phyloP scores from a whole-genome alignment of 208 protist species.

The Crithidia mellificae region DNA sequence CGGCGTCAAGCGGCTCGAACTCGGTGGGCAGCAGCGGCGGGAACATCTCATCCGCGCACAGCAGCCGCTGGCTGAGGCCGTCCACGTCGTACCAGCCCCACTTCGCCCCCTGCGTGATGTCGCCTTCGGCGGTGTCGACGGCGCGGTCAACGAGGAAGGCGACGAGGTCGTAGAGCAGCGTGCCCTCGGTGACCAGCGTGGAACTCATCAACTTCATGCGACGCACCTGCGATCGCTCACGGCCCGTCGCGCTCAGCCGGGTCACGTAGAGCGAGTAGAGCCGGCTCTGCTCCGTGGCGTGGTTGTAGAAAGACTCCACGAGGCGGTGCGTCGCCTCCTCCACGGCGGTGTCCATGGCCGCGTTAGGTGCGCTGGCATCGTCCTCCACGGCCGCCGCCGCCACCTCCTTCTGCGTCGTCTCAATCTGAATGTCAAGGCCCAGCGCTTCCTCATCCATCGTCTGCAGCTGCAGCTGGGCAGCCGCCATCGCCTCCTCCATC shows the following conservation, averaged over 20 bases:
- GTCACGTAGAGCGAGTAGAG: constrained; percentile 69
- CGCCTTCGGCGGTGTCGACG: constrained; percentile 71
- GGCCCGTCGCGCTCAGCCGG: constrained; percentile 57
- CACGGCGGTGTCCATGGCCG: constrained; percentile 27
- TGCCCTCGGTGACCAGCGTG: constrained; percentile 68
- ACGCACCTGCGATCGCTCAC: constrained; percentile 65
- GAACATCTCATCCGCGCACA: constrained; percentile 58
- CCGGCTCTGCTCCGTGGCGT: constrained; percentile 53
- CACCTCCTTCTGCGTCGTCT: constrained; percentile 10
- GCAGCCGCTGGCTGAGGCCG: constrained; percentile 64
- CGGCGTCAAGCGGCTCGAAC: constrained; percentile 26
- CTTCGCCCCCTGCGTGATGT: constrained; percentile 23
- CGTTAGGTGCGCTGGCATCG: constrained; percentile 15
- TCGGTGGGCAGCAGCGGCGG: constrained; percentile 63
- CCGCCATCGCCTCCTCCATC: constrained; percentile 50
- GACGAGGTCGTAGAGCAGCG: constrained; percentile 77
- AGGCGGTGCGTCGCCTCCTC: constrained; percentile 64
- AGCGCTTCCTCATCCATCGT: constrained; percentile 30
- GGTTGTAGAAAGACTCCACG: constrained; percentile 64
- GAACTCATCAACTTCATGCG: constrained; percentile 79
- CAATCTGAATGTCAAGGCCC: constrained; percentile 33
- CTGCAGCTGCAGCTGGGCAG: constrained; percentile 34
- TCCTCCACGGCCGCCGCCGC: not conserved
- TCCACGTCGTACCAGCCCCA: constrained; percentile 86
- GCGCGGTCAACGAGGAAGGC: constrained; percentile 80